Conservation (phyloP, 352 stramenopile genomes). For the Phytophthora sojae region DNA sequence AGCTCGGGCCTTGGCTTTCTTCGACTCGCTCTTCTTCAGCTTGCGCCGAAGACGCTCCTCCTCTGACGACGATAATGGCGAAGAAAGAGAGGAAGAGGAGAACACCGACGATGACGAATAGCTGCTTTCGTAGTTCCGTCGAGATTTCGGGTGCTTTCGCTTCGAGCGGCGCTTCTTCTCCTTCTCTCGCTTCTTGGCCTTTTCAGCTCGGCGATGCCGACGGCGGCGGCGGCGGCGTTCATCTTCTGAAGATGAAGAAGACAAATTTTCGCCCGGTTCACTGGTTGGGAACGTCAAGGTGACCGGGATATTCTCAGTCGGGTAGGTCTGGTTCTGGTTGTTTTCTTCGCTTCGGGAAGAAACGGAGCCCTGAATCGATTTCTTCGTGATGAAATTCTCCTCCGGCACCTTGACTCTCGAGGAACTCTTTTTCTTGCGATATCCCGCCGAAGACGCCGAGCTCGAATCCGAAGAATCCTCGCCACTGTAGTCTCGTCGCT, state of each 20-base stretch:
- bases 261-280: conserved; percentile 1
- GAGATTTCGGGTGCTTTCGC: conserved; percentile 20
- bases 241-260: conserved; percentile 22
- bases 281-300: conserved; percentile 24
- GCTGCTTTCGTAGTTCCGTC: conserved; percentile 30
- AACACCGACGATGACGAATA: conserved; percentile 27
- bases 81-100: conserved; percentile 17
- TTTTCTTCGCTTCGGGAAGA: conserved; percentile 22
- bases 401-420: conserved; percentile 1
- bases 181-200: conserved; percentile 18
- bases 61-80: conserved; percentile 30
- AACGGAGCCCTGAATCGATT: background rate
- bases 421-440: conserved; percentile 3
- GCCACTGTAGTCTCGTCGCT: conserved; percentile 4
- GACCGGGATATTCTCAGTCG: conserved; percentile 9
- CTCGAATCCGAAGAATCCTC: conserved; percentile 21
- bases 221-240: conserved; percentile 26
- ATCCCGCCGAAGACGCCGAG: conserved; percentile 3
- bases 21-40: conserved; percentile 30
- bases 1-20: conserved; percentile 25
- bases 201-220: conserved; percentile 18
- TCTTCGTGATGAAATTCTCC: conserved; percentile 2
- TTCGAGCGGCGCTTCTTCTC: conserved; percentile 17
- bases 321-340: conserved; percentile 6
- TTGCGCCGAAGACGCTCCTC: conserved; percentile 29